Evolutionary conservation across 2,329 filamentous ascomycete species (phyloP).

Genomic region (Helotiales sp.): DNA sequence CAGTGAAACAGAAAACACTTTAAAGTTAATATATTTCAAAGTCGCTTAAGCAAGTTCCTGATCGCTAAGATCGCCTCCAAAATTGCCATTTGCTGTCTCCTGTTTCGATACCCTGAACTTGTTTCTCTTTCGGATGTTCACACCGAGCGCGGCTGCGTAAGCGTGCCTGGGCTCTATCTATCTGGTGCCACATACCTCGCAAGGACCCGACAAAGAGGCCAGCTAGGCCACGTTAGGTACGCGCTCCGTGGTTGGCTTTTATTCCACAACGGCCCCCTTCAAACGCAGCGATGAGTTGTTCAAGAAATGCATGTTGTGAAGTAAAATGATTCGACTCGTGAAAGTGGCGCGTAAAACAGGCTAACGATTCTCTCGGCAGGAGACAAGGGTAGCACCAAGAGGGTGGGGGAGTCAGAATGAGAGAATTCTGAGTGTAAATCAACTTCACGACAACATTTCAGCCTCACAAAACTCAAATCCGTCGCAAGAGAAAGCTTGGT

Average conservation of each 20-base stretch:
- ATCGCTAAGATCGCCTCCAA: not conserved
- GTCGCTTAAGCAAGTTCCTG: constrained; percentile 2
- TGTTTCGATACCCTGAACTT: constrained; percentile 5
- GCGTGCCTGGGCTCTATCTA: constrained; percentile 8
- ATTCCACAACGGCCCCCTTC: not conserved
- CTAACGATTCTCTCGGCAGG: not conserved
- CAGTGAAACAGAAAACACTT: constrained; percentile 12
- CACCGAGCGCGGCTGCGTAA: constrained; percentile 2
- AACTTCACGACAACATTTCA: not conserved
- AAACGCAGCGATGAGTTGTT: not conserved
- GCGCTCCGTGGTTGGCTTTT: not conserved
- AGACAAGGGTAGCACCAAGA: not conserved
- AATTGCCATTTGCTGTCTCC: not conserved
- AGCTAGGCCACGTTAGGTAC: not conserved
- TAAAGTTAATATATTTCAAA: constrained; percentile 10
- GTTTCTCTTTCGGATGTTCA: constrained; percentile 1
- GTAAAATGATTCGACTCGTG: not conserved
- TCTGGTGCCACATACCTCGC: not conserved
- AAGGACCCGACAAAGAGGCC: constrained; percentile 5
- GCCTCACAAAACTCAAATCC: not conserved
- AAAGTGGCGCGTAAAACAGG: not conserved
- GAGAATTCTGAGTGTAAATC: not conserved
- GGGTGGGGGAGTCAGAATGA: not conserved
- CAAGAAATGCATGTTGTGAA: not conserved
- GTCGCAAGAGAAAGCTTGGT: not conserved